Base-by-base conservation (phyloP, 164 flowering plant species). In the Nelumbo lutea region DNA sequence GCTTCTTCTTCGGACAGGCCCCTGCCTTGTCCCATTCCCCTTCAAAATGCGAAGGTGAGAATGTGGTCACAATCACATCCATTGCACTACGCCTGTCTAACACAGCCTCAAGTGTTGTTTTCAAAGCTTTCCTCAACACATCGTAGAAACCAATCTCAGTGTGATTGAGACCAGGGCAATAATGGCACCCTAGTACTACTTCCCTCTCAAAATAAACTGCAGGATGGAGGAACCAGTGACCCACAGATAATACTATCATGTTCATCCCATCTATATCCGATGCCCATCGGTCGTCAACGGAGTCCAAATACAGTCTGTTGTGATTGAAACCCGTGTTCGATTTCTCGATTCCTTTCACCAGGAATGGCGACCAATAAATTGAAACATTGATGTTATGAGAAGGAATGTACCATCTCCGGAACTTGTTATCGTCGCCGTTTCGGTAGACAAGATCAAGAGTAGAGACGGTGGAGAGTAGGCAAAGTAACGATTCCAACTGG, bases 1-100 rank as follows among this genome's bases (percentile, higher is more conserved):
- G 97, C 80, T 67, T 62, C 40, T 82, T 85, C 75, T 79, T 87
- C 0, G 91, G 75, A 77, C 98, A 94, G 1, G 95, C 88, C 56
- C 92, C 97, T 0, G 82, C 78, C 78, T 89, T 86, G 59, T 94
- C 98, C 98, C 98, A 94, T 0, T 89, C 91, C 1, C 98, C 98
- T 72, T 94, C 96, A 59, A 91, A 94, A 83, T 91, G 97, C 0
- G 89, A 67, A 44, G 98, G 97, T 14, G 98, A 81, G 68, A 91
- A 94, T 38, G 96, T 87, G 0, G 93, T 85, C 69, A 94, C 75
- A 41, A 91, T 15, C 0, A 84, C 89, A 74, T 79, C 80, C 13
- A 80, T 71, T 47, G 42, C 70, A 27, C 69, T 39, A 3, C 70
- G 70, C 64, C 80, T 68, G 3, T 80, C 83, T 27, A 64, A 45